Base-by-base conservation (phyloP, 2,329 filamentous ascomycete species). In the Pseudogymnoascus sp. region DNA sequence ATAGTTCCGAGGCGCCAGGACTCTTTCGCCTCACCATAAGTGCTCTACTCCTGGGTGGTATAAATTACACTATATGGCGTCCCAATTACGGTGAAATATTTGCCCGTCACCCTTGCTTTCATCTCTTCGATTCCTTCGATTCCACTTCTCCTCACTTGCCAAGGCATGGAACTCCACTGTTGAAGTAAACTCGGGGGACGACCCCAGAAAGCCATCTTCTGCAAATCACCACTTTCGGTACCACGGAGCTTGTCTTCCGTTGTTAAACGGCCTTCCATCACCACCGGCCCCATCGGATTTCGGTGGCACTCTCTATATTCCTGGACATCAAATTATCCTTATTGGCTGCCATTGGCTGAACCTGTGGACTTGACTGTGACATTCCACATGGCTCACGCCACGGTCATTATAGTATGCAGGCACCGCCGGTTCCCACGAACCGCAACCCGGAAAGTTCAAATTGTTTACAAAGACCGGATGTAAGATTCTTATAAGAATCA, bases 61-160 rank as follows among this genome's bases (percentile, higher is more conserved):
- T 31, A 53, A 31, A 31, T 19, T 33, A 33, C 8, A 56, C 2
- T 19, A 56, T 19, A 56, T 56, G n/a, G 29, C n/a, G 5, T 56
- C 26, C n/a, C 47, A 56, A 56, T 56, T 56, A 56, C 47, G 47
- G 47, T n/a, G 47, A 33, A 56, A 56, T 56, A 56, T 31, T 56
- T 56, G 29, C 47, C 47, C 47, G 26, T 33, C 26, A 13, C 47
- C 47, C 47, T 13, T 56, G 47, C n/a, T 31, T 6, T 31, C 29
- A 19, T 19, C 47, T n/a, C 31, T 6, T 56, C 4, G 14, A 50
- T 50, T 24, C 24, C 24, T n/a, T 50, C 44, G 13, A 16, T 56
- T 16, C n/a, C 26, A 33, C 47, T 33, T 56, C 47, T 56, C 47
- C 47, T 56, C 47, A 33, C 29, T 56, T 29, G 47, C 47, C 26